Conservation (phyloP, 2,329 filamentous ascomycete genomes). For the Coniella vitis region DNA sequence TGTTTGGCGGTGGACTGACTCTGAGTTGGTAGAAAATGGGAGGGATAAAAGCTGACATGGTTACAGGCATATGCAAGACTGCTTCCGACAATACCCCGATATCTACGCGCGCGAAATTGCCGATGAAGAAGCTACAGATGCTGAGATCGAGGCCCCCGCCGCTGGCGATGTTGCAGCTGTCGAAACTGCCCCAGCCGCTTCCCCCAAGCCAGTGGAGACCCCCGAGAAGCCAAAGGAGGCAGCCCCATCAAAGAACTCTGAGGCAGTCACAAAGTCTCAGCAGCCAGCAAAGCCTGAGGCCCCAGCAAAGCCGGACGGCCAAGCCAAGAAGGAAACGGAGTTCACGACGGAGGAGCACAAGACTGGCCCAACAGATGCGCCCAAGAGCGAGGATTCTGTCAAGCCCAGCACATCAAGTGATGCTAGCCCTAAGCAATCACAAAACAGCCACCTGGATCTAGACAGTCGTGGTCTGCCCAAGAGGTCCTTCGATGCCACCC, state of each 20-base stretch:
- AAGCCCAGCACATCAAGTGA: neutral
- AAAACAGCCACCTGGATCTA: conserved; percentile 4
- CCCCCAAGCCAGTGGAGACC: neutral
- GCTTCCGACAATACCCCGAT: conserved; percentile 88
- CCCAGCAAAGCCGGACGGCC: neutral
- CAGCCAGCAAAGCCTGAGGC: neutral
- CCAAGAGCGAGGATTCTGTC: neutral
- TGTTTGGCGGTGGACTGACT: conserved; percentile 27
- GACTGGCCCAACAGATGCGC: neutral
- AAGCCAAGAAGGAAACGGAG: neutral
- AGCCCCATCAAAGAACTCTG: neutral
- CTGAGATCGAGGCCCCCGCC: conserved; percentile 18
- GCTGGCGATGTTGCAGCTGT: conserved; percentile 9
- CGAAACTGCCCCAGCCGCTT: neutral
- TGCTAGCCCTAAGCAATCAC: neutral
- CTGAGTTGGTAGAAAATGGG: neutral
- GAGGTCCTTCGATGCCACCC: conserved; percentile 26
- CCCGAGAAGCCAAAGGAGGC: neutral
- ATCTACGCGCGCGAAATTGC: conserved; percentile 85
- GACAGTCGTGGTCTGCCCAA: conserved; percentile 18
- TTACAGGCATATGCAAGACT: conserved; percentile 86
- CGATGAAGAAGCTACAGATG: conserved; percentile 54
- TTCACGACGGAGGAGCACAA: neutral
- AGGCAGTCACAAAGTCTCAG: neutral
- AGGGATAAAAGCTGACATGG: conserved; percentile 2